Percentiles rank a stretch among this genome's conserved stretches.
These are phyloP conservation scores for Tylopilus rubrobrunneus DNA, from an alignment of 768 basidiomycete species.

Conservation along the genomic window DNA sequence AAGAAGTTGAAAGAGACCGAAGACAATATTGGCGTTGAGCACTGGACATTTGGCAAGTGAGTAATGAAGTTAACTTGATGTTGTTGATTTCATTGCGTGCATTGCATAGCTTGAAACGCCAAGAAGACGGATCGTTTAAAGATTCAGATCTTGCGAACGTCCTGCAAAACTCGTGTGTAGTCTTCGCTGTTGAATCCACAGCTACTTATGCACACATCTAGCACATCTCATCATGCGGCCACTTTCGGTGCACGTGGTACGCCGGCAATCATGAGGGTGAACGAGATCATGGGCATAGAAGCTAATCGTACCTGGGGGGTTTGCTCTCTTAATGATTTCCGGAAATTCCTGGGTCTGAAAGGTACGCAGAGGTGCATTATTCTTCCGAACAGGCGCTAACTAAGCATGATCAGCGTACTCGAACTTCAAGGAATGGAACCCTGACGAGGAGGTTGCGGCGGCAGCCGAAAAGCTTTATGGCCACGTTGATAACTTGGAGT, in stretches of 20 bases:
- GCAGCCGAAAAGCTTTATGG: constrained; percentile 78
- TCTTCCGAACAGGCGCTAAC: neutral
- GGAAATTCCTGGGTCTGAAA: constrained; percentile 77
- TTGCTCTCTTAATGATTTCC: constrained; percentile 81
- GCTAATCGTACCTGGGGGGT: constrained; percentile 75
- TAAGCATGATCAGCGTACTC: constrained; percentile 47
- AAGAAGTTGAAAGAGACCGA: constrained; percentile 30
- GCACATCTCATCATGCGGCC: constrained; percentile 68
- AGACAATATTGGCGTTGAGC: constrained; percentile 42
- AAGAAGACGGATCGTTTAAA: constrained; percentile 54
- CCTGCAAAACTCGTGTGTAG: constrained; percentile 62
- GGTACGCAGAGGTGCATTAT: constrained; percentile 36
- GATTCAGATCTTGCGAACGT: constrained; percentile 68
- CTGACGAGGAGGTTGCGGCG: constrained; percentile 59
- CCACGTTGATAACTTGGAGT: constrained; percentile 69
- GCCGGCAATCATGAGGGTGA: constrained; percentile 67
- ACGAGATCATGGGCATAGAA: constrained; percentile 85
- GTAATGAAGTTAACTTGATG: constrained; percentile 9
- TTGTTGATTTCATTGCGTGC: constrained; percentile 4
- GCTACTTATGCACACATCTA: constrained; percentile 22
- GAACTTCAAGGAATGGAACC: constrained; percentile 80
- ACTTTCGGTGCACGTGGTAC: constrained; percentile 76
- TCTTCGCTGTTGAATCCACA: neutral
- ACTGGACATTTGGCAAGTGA: constrained; percentile 69
- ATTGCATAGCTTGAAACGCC: constrained; percentile 50